Evolutionary conservation across 2,329 filamentous ascomycete genomes (phyloP), one percentile per base, ranked within the genome.

Genomic region (Botrytis tulipae): DNA sequence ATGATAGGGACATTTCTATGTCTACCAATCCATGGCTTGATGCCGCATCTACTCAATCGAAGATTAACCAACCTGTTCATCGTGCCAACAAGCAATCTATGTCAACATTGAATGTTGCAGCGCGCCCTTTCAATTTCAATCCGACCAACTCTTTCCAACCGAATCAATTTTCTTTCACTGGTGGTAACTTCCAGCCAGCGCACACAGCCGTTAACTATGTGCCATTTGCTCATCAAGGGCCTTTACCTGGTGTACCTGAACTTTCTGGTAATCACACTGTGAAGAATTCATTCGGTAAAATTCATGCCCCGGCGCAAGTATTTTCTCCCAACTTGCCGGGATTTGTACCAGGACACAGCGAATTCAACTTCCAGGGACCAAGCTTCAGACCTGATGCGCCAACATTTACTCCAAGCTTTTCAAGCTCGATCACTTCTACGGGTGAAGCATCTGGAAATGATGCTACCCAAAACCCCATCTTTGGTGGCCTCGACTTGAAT

Each of bases 61-160:
- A 77, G 79, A 80, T 40, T 78, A 72, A 84, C 61, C 84, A 82
- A 25, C 83, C 85, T 18, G 88, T 87, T 76, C 92, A 94, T 79
- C 87, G 85, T 29, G 91, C 90, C 80, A 59, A 60, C 32, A 93
- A 92, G 78, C 85, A 90, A 4, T 95, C 90, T 0, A 82, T 91
- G 61, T 93, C 94, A 0, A 95, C 91, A 77, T 87, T 98, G 78
- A 98, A 98, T 78, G 94, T 97, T 44, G 89, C 92, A 75, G 95
- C 95, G 0, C 92, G 94, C 65, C 93, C 96, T 79, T 98, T 98
- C 85, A 93, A 91, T 78, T 95, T 95, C 82, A 87, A 91, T 72
- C 81, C 74, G 59, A 74, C 75, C 60, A 81, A 81, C 78, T 83
- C 82, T 40, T 89, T 89, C 78, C 84, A 85, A 54, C 85, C 86